Percentiles rank a stretch among this genome's conserved stretches.
Evolutionary conservation across 805 yeast species (phyloP).

Genomic region (Candida gorgasii): DNA sequence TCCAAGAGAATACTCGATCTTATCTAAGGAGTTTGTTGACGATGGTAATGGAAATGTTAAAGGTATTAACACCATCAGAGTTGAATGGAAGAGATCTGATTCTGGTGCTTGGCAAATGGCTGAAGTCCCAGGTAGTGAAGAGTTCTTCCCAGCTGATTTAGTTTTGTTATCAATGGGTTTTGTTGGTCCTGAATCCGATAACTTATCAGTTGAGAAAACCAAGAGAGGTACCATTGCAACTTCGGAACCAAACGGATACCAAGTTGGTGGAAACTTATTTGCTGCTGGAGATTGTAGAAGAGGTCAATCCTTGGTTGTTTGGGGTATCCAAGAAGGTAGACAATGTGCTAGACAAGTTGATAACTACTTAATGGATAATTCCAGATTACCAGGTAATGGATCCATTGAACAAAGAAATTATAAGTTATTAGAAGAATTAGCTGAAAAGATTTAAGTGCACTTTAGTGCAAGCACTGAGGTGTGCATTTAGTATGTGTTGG

Average conservation of each 20-base stretch:
- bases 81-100: constrained; percentile 96
- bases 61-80: constrained; percentile 95
- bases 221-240: constrained; percentile 84
- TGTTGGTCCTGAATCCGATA: constrained; percentile 90
- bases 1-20: constrained; percentile 94
- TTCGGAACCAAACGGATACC: constrained; percentile 61
- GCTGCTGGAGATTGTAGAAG: constrained; percentile 99
- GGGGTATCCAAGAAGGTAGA: constrained; percentile 99
- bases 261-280: constrained; percentile 69
- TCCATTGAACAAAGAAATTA: constrained; percentile 85
- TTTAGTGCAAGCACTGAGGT: not conserved
- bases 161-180: constrained; percentile 96
- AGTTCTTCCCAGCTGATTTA: constrained; percentile 90
- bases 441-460: constrained; percentile 49
- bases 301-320: constrained; percentile 96
- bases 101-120: constrained; percentile 99
- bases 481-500: not conserved
- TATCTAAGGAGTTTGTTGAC: constrained; percentile 93
- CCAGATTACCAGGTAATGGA: constrained; percentile 92
- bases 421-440: constrained; percentile 73
- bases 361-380: constrained; percentile 68
- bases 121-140: constrained; percentile 93
- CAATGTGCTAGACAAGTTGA: constrained; percentile 97
- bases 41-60: constrained; percentile 93
- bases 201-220: constrained; percentile 66